Evolutionary conservation across 208 protist genomes (phyloP).

Genomic region (Novymonas esmeraldas): DNA sequence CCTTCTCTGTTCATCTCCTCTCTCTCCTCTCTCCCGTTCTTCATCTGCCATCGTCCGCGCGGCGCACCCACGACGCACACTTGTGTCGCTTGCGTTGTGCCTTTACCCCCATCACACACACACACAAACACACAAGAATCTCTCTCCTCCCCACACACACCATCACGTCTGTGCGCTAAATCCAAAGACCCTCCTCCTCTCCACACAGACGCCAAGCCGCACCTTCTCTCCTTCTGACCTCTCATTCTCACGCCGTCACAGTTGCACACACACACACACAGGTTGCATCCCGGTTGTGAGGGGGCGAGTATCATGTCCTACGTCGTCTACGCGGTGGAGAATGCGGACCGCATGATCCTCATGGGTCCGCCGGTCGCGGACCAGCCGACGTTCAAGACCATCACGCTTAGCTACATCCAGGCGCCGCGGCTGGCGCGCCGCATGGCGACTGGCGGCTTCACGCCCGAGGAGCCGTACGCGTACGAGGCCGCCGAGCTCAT

Average conservation of each 20-base stretch:
- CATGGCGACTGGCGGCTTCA: conserved; percentile 61
- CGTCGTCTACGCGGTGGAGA: conserved; percentile 84
- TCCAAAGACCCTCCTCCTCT: no score
- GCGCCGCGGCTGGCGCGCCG: conserved; percentile 72
- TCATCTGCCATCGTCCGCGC: no score
- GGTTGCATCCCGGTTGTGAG: no score
- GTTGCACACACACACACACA: neutral
- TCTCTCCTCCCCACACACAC: neutral
- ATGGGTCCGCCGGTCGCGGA: conserved; percentile 61
- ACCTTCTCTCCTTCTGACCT: no score
- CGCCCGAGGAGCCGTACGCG: conserved; percentile 83
- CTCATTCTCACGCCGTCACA: no score
- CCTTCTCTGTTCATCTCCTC: no score
- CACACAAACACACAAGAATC: neutral
- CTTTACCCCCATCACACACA: neutral
- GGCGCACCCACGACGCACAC: no score
- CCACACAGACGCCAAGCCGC: no score
- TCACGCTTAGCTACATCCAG: conserved; percentile 89
- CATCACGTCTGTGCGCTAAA: no score
- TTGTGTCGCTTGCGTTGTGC: no score
- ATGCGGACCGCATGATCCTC: conserved; percentile 84
- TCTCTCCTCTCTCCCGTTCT: no score
- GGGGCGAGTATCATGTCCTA: conserved; percentile 63
- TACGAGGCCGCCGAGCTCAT: conserved; percentile 88
- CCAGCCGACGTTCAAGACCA: conserved; percentile 64